phyloP scores from a whole-genome alignment of 106 monocot genomes.

The Apostasia shenzhenica region DNA sequence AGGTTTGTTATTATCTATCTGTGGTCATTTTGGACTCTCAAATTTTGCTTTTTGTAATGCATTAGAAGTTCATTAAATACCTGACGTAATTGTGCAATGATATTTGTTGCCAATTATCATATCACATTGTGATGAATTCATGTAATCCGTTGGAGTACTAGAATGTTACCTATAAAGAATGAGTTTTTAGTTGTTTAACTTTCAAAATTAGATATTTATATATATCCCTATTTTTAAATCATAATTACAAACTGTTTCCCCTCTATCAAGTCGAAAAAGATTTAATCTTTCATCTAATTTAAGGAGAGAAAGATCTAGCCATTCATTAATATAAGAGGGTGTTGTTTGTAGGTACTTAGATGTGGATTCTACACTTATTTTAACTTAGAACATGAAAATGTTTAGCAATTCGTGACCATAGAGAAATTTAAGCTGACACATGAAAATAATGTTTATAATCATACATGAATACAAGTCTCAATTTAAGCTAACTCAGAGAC shows the following conservation, averaged over 20 bases:
- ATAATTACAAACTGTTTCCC: too few relatives aligned
- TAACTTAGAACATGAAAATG: too few relatives aligned
- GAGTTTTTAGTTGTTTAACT: background rate
- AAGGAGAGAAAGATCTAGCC: too few relatives aligned
- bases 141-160: background rate
- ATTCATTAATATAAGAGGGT: too few relatives aligned
- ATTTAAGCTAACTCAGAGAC: background rate
- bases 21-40: background rate
- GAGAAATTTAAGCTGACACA: background rate
- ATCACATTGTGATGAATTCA: background rate
- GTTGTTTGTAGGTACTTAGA: too few relatives aligned
- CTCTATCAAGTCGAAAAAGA: too few relatives aligned
- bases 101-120: background rate
- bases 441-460: background rate
- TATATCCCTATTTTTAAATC: too few relatives aligned
- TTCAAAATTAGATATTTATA: background rate
- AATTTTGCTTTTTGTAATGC: background rate
- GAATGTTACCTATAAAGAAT: too few relatives aligned
- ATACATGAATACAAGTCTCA: background rate
- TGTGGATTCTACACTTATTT: too few relatives aligned
- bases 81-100: too few relatives aligned
- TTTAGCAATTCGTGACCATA: too few relatives aligned
- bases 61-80: background rate
- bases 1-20: slow-evolving; percentile 18
- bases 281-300: too few relatives aligned